Evolutionary conservation across 345 rosid species (phyloP).

Genomic region (Erucastrum elatum): DNA sequence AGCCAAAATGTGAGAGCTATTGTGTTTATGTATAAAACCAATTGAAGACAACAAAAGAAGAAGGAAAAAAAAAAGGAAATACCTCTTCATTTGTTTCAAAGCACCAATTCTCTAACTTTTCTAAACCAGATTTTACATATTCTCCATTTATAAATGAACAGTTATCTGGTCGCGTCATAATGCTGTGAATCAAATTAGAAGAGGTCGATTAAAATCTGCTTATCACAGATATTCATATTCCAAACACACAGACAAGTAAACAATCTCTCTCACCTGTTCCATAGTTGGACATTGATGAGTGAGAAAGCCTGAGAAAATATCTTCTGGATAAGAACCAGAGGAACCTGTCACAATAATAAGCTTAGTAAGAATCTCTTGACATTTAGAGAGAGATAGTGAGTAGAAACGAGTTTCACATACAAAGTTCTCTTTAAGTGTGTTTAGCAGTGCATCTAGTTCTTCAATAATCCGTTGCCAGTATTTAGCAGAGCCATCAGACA

Average conservation of each 20-base stretch:
- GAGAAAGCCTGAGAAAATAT: constrained; percentile 86
- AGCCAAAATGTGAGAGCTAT: background rate
- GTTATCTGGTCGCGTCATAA: constrained; percentile 67
- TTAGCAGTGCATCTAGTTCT: constrained; percentile 70
- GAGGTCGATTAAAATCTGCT: background rate
- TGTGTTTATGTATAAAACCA: background rate
- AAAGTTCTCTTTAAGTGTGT: constrained; percentile 78
- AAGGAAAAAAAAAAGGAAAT: background rate
- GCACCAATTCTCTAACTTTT: constrained; percentile 92
- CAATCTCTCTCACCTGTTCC: constrained; percentile 64
- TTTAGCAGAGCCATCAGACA: background rate
- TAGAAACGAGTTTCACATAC: constrained; percentile 48
- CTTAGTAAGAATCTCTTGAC: constrained; percentile 14
- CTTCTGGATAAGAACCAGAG: constrained; percentile 89
- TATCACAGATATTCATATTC: background rate
- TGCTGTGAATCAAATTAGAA: background rate
- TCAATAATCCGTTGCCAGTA: constrained; percentile 88
- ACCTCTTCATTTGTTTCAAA: constrained; percentile 87
- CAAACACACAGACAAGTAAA: background rate
- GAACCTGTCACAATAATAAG: constrained; percentile 59
- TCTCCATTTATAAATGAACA: constrained; percentile 98
- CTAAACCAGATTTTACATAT: constrained; percentile 87
- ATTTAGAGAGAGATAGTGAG: background rate
- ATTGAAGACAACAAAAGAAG: background rate
- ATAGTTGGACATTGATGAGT: constrained; percentile 77